Evolutionary conservation across 2,329 filamentous ascomycete genomes (phyloP), one percentile per base, ranked within the genome.

Genomic region (Plenodomus biglobosus): DNA sequence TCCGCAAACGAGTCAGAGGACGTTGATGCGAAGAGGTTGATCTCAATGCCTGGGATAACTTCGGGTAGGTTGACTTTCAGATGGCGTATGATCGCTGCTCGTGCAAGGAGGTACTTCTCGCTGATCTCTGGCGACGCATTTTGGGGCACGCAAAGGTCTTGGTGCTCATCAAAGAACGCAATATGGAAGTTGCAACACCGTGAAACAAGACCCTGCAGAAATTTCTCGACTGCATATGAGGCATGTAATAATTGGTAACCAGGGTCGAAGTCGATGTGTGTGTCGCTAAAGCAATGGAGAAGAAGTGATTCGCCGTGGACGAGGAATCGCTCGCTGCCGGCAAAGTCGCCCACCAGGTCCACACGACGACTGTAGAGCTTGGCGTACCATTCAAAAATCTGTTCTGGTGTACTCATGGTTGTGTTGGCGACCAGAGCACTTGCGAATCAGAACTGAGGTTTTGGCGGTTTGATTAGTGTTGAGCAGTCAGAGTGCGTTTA

Each of bases 251-350:
- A 66, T 67, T 91, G 87, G 48, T 87, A 85, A 0, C 86, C 87
- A 41, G 75, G 52, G 44, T 79, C 59, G 55, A 88, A 87, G 61
- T 90, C 84, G 35, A 91, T 79, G 18, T 79, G 76, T 10, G 78
- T 73, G 55, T 86, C 78, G n/a, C 75, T 72, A 40, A 90, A 80
- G 59, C 81, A 85, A 48, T 87, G 73, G 6, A 83, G 73, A 10
- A 91, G 73, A n/a, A 91, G 69, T 0, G 86, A 86, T 60, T 92
- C 86, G 22, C 87, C 87, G 55, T 91, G 85, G 22, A 91, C 79
- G 18, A 86, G 74, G 64, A 90, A 91, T 10, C 86, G 76, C 63
- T 90, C 87, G 50, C 82, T 83, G 18, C 88, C 87, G 3, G 85
- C 86, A 69, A 88, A 91, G 64, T 91, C 88, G 35, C 87, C 86